These are phyloP conservation scores for Penicillium decumbens DNA, from an alignment of 2,329 filamentous ascomycete genomes.

Conservation along the genomic window DNA sequence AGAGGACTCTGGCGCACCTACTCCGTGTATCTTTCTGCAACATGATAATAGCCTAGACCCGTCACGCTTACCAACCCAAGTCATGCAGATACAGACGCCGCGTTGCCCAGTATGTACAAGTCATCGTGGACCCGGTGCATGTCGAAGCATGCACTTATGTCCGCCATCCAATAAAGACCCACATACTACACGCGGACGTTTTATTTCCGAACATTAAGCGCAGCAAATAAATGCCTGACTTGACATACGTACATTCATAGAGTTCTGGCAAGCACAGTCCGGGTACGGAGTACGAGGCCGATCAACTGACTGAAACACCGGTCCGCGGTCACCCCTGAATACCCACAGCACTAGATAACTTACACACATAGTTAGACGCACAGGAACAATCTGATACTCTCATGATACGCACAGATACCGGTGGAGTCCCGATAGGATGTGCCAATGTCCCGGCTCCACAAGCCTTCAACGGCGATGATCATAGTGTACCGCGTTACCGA, in stretches of 20 bases:
- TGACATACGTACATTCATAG: not conserved
- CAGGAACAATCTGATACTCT: not conserved
- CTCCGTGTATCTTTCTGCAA: not conserved
- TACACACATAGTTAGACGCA: not conserved
- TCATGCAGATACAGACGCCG: not conserved
- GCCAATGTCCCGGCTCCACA: slow-evolving; percentile 1
- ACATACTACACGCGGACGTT: not conserved
- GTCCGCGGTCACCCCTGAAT: not conserved
- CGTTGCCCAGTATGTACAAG: not conserved
- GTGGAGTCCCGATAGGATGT: slow-evolving; percentile 1
- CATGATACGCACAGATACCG: not conserved
- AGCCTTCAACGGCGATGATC: slow-evolving; percentile 17
- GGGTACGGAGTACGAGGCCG: not conserved
- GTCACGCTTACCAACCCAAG: not conserved
- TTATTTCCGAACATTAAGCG: not conserved
- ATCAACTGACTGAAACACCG: slow-evolving; percentile 8
- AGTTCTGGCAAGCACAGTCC: not conserved
- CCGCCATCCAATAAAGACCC: not conserved
- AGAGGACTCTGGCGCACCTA: not conserved
- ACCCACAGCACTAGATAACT: not conserved
- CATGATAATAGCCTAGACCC: not conserved
- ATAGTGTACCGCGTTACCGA: not conserved
- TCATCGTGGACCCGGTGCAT: not conserved
- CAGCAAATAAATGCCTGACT: not conserved
- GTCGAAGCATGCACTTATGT: no score